Conservation (phyloP, 768 basidiomycete species). For the Clitopilus passeckerianus region DNA sequence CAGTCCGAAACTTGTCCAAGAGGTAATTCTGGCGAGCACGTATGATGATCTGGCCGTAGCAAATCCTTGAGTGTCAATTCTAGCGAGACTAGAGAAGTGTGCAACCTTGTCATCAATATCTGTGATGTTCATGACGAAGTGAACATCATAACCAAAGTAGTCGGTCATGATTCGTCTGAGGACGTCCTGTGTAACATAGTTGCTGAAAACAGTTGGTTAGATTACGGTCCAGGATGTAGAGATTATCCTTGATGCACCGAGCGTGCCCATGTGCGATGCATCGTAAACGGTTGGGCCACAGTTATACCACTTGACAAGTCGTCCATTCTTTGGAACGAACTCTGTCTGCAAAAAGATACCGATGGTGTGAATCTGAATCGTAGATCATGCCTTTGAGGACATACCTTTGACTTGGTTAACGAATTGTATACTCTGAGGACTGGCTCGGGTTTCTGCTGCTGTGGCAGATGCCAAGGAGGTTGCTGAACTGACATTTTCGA, state of each 20-base stretch:
- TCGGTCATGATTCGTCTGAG: conserved; percentile 86
- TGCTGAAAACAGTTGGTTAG: conserved; percentile 41
- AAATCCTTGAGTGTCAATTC: neutral
- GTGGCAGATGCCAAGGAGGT: conserved; percentile 52
- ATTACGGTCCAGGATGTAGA: conserved; percentile 1
- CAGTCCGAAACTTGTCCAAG: conserved; percentile 53
- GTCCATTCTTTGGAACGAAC: conserved; percentile 65
- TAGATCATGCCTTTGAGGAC: conserved; percentile 7
- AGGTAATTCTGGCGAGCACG: conserved; percentile 82
- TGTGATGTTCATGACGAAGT: conserved; percentile 99
- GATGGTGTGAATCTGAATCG: conserved; percentile 7
- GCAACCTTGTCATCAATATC: conserved; percentile 98
- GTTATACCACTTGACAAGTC: conserved; percentile 96
- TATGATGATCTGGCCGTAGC: conserved; percentile 73
- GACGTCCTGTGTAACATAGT: conserved; percentile 95
- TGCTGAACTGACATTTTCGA: conserved; percentile 53
- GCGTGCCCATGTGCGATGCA: conserved; percentile 99
- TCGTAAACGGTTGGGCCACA: conserved; percentile 99
- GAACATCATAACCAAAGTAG: conserved; percentile 96
- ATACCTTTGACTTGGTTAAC: conserved; percentile 84
- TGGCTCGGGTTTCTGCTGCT: conserved; percentile 45
- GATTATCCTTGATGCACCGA: conserved; percentile 45
- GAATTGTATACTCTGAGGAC: conserved; percentile 88
- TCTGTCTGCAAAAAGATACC: conserved; percentile 48
- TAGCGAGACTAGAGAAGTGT: neutral